These are phyloP conservation scores for Beta macrorhiza DNA, from an alignment of 179 eudicot species.

Conservation along the genomic window DNA sequence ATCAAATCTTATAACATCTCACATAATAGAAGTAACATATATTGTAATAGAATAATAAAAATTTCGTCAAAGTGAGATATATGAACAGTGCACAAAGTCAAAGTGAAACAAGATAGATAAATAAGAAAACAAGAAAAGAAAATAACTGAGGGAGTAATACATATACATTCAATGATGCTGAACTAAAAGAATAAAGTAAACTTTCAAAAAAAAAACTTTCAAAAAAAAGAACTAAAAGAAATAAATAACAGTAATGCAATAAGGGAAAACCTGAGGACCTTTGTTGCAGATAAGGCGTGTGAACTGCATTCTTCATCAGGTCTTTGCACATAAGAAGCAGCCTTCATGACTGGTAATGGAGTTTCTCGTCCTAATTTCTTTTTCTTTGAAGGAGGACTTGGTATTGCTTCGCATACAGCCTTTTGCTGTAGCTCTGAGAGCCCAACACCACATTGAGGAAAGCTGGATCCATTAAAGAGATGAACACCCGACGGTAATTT, in stretches of 20 bases:
- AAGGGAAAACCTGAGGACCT: constrained; percentile 40
- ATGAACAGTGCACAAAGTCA: too few species aligned
- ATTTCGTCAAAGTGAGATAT: too few species aligned
- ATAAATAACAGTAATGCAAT: too few species aligned
- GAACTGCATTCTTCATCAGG: constrained; percentile 49
- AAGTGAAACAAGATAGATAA: too few species aligned
- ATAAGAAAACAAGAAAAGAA: too few species aligned
- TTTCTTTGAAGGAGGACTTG: constrained; percentile 68
- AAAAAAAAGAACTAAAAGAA: too few species aligned
- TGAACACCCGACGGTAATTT: constrained; percentile 51
- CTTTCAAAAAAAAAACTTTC: too few species aligned
- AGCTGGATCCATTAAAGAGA: constrained; percentile 46
- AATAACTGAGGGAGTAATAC: too few species aligned
- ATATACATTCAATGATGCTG: too few species aligned
- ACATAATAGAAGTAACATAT: too few species aligned
- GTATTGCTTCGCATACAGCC: constrained; percentile 56
- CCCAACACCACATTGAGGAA: constrained; percentile 47
- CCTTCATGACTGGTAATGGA: constrained; percentile 31
- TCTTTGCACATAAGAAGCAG: constrained; percentile 36
- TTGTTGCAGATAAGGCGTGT: constrained; percentile 29
- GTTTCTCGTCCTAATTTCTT: constrained; percentile 61
- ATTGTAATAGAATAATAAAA: too few species aligned
- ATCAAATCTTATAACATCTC: too few species aligned
- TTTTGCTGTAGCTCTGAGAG: constrained; percentile 44
- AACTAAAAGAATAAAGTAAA: neutral